These are phyloP conservation scores for Pseudonitzschia multistriata DNA, from an alignment of 108 stramenopile genomes.

Conservation along the genomic window DNA sequence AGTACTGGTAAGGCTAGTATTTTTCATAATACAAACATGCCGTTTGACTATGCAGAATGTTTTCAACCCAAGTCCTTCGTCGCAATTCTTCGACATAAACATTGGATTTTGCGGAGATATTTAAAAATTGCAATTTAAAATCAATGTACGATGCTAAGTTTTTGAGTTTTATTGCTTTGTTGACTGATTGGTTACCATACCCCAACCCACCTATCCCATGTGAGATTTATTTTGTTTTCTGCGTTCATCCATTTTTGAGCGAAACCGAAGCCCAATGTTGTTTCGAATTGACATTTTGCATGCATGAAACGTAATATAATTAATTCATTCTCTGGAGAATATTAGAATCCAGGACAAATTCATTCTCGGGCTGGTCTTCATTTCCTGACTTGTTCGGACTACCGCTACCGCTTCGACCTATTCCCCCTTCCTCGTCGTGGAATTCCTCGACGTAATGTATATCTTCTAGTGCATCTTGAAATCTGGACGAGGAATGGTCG, in stretches of 20 bases:
- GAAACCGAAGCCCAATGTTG: not conserved
- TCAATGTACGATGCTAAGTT: too few relatives aligned
- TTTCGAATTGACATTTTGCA: not conserved
- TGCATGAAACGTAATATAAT: not conserved
- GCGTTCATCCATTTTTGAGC: not conserved
- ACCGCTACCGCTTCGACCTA: not conserved
- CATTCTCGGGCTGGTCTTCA: not conserved
- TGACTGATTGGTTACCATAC: not conserved
- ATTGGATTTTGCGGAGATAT: too few relatives aligned
- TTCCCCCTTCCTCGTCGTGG: constrained; percentile 15
- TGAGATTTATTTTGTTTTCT: not conserved
- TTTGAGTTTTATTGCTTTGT: too few relatives aligned
- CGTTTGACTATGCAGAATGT: too few relatives aligned
- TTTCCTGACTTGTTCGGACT: not conserved
- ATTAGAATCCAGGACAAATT: constrained; percentile 23
- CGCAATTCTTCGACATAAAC: too few relatives aligned
- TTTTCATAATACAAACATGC: too few relatives aligned
- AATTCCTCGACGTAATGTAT: not conserved
- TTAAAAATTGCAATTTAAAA: too few relatives aligned
- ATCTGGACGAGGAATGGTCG: not conserved
- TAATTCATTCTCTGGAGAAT: constrained; percentile 38
- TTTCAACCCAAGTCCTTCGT: too few relatives aligned
- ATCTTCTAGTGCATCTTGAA: not conserved
- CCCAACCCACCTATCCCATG: not conserved
- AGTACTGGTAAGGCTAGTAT: too few relatives aligned